These are phyloP conservation scores for Colletotrichum sp. DNA, from an alignment of 2,329 filamentous ascomycete species.

Conservation along the genomic window DNA sequence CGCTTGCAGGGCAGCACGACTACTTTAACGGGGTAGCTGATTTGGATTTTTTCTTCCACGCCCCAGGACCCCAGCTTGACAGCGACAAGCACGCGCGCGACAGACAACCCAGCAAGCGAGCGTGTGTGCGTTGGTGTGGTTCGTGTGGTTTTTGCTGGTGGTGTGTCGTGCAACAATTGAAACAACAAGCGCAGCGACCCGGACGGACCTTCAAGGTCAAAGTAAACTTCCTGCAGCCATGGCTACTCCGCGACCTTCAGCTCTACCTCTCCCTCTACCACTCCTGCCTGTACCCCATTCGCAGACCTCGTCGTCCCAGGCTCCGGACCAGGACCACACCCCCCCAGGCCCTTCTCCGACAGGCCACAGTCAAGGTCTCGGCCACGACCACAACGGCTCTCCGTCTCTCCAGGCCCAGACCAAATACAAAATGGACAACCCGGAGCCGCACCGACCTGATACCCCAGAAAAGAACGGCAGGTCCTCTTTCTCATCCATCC, in stretches of 20 bases:
- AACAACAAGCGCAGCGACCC: conserved; percentile 16
- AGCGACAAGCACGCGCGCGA: not conserved
- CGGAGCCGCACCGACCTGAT: conserved; percentile 24
- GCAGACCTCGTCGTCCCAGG: conserved; percentile 16
- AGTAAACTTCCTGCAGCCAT: conserved; percentile 19
- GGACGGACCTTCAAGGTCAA: conserved; percentile 16
- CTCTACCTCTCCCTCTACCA: not conserved
- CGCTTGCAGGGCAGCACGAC: not conserved
- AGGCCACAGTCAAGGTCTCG: conserved; percentile 13
- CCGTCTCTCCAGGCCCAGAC: not conserved
- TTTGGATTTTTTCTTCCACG: not conserved
- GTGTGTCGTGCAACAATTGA: conserved; percentile 20
- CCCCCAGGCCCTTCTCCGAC: conserved; percentile 32
- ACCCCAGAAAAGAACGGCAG: conserved; percentile 44
- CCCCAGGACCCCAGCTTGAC: not conserved
- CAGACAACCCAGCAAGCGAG: not conserved
- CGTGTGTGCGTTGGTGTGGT: conserved; percentile 2
- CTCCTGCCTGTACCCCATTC: not conserved
- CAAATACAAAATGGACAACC: conserved; percentile 31
- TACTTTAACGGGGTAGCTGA: not conserved
- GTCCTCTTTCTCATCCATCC: conserved; percentile 66
- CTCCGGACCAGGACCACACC: conserved; percentile 35
- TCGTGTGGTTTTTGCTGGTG: not conserved
- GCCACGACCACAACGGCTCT: not conserved
- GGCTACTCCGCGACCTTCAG: conserved; percentile 12